Conservation (phyloP, 2,329 filamentous ascomycete species). For the Biscogniauxia sp. region DNA sequence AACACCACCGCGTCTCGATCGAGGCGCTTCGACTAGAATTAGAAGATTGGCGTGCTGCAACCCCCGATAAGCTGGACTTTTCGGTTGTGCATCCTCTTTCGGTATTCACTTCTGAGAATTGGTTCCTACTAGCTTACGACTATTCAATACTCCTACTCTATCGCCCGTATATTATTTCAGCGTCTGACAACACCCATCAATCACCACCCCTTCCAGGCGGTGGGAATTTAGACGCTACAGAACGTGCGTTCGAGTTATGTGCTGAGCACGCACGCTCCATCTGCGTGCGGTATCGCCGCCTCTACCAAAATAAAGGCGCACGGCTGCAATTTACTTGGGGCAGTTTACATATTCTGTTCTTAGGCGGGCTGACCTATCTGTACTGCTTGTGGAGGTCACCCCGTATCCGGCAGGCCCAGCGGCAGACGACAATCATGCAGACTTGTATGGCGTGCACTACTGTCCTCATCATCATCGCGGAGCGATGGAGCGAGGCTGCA, state of each 20-base stretch:
- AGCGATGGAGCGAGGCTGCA: constrained; percentile 33
- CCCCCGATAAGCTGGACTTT: constrained; percentile 15
- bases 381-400: constrained; percentile 32
- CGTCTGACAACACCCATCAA: not conserved
- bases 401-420: constrained; percentile 10
- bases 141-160: constrained; percentile 40
- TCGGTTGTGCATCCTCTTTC: constrained; percentile 19
- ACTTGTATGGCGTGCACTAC: constrained; percentile 37
- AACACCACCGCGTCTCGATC: constrained; percentile 12
- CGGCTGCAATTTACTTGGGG: constrained; percentile 34
- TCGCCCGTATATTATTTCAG: constrained; percentile 24
- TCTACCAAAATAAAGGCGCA: constrained; percentile 29
- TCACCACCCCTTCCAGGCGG: not conserved
- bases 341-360: constrained; percentile 35
- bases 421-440: constrained; percentile 24
- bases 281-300: constrained; percentile 34
- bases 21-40: constrained; percentile 25
- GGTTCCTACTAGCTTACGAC: constrained; percentile 39
- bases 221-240: constrained; percentile 1
- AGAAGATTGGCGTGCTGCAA: constrained; percentile 25
- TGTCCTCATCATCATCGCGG: constrained; percentile 35
- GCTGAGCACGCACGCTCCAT: constrained; percentile 25
- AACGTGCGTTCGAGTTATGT: constrained; percentile 18
- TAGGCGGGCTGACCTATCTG: constrained; percentile 35
- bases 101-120: constrained; percentile 36